Base-by-base conservation (phyloP, 2,329 filamentous ascomycete species). In the Cytospora piceae region DNA sequence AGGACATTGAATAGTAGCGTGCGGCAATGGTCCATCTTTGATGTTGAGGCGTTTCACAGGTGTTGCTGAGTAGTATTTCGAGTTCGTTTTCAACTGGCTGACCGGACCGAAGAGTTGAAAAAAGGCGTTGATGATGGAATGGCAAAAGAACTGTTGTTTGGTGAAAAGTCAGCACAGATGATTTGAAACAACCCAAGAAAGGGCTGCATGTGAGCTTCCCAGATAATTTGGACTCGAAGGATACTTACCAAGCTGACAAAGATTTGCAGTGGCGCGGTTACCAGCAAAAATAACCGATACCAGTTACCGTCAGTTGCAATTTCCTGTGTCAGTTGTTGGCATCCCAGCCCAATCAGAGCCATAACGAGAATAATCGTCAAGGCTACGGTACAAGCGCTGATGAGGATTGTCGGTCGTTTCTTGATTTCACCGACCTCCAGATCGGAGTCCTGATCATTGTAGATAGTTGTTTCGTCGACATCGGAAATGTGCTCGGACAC, bases 1-100 rank as follows among this genome's bases (percentile, higher is more conserved):
- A 7, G 92, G 92, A 75, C 91, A 94, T 73, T 96, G 92, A 51
- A 96, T 90, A 2, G 91, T 94, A 68, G 92, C 83, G 73, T 92
- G 91, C 3, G 90, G 90, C n/a, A 94, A 82, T 32, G 81, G 74
- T 7, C 78, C 72, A 1, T 77, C 79, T 64, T 85, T 84, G 31
- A 93, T 77, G 58, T 90, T 82, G 24, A 84, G 84, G 1, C 89
- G 87, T 15, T 42, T 42, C 17, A 42, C 39, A 11, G 89, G 83
- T 24, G 83, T 81, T 1, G 90, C 92, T 0, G 91, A 94, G 78
- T 90, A 95, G 80, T 89, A 94, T 75, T 90, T 91, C 72, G 90
- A 93, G 82, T 95, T 95, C 72, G 84, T 79, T 42, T 83, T 85
- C 75, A 94, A 82, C 74, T 94, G 90, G 58, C 85, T 84, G 64